Evolutionary conservation across 306 rosid genomes (phyloP), one percentile per base, ranked within the genome.

Genomic region (Fragaria iinumae): DNA sequence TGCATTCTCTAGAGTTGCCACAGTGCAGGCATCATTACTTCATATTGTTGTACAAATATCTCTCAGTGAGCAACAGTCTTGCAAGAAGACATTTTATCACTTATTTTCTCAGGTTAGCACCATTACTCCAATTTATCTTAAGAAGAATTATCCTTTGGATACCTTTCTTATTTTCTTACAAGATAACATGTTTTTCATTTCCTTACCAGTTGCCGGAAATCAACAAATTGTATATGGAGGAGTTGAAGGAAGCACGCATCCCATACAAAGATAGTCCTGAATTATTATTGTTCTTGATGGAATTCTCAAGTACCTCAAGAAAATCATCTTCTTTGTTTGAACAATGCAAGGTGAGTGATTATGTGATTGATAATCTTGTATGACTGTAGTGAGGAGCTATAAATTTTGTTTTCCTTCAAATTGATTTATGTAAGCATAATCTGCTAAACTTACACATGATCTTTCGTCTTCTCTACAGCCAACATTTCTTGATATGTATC

Each of bases 221-320:
- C 27, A 88, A 81, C 85, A 82, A 83, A 84, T 81, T 83, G 45
- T 95, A 95, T 80, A 52, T 95, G 38, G 92, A 86, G 75, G 97
- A 91, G 77, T 57, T 92, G 69, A 89, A 83, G 83, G 89, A 79
- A 71, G 87, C 87, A 12, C 79, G 85, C 44, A 84, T 95, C 56
- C 91, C 92, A 5, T 84, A 83, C 84, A 90, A 87, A 88, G 97
- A 95, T 64, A 73, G 88, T 86, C 92, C 97, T 0, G 91, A 92
- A 76, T 74, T 95, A 47, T 72, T 92, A 56, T 50, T 85, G 87
- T 80, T 92, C 80, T 82, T 92, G 80, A 72, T 95, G 72, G 91
- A 95, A 82, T 95, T 87, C 84, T 84, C 90, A 45, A 87, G 82
- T 79, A 80, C 80, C 81, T 86, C 97, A 71, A 89, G 83, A 74